Evolutionary conservation across 139 green algal species (phyloP).

Genomic region (Chlamydomonas applanata): DNA sequence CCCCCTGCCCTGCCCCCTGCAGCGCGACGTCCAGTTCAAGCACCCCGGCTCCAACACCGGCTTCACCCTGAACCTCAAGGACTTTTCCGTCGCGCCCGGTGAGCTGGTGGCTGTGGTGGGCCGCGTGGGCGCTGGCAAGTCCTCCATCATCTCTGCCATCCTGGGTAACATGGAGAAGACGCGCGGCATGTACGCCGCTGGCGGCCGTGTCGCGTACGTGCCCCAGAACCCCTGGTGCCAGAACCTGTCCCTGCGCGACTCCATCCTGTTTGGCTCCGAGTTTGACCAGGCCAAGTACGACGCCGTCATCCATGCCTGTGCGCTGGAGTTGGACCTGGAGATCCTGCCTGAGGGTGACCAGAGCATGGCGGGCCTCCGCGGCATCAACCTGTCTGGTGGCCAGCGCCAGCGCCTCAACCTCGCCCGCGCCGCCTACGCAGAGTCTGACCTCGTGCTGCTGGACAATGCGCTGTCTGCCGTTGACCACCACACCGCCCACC

Average conservation of each 20-base stretch:
- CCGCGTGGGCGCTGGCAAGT: constrained; percentile 51
- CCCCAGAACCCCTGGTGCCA: constrained; percentile 70
- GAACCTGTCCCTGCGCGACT: constrained; percentile 67
- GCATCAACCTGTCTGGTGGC: constrained; percentile 69
- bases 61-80: background rate
- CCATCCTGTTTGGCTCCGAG: constrained; percentile 61
- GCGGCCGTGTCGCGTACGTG: constrained; percentile 41
- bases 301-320: constrained; percentile 43
- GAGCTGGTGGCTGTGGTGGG: constrained; percentile 32
- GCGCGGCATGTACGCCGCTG: background rate
- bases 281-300: constrained; percentile 53
- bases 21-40: constrained; percentile 48
- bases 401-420: constrained; percentile 63
- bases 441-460: constrained; percentile 54
- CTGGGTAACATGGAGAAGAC: constrained; percentile 27
- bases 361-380: constrained; percentile 58
- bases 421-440: constrained; percentile 55
- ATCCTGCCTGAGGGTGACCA: constrained; percentile 40
- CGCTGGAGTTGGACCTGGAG: constrained; percentile 51
- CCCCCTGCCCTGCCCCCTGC: constrained; percentile 6
- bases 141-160: constrained; percentile 42
- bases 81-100: background rate
- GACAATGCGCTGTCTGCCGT: constrained; percentile 62
- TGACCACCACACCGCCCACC: constrained; percentile 59
- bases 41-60: constrained; percentile 30